These are phyloP conservation scores for Mollisia scopiformis DNA, from an alignment of 2,329 filamentous ascomycete genomes.

Conservation along the genomic window DNA sequence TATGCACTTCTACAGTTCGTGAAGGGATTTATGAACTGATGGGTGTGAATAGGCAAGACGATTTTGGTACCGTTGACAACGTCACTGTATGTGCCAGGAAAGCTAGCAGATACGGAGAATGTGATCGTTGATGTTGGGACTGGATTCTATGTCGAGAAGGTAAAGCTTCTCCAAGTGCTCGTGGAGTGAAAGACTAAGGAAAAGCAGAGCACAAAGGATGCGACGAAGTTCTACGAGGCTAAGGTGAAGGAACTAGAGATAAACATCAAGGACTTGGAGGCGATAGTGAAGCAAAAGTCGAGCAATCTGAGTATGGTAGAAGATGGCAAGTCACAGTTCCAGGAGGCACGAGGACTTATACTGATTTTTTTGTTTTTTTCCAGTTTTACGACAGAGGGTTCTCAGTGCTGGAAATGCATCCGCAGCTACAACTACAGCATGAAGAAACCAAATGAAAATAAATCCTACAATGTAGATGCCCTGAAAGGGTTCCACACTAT, in stretches of 20 bases:
- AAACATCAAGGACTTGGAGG: conserved; percentile 70
- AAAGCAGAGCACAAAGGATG: conserved; percentile 56
- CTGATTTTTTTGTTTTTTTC: conserved; percentile 28
- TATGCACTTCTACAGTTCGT: conserved; percentile 19
- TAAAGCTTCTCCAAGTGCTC: conserved; percentile 33
- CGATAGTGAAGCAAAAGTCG: conserved; percentile 74
- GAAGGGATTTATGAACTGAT: conserved; percentile 11
- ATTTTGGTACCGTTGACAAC: conserved; percentile 94
- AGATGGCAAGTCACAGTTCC: conserved; percentile 62
- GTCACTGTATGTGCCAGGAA: conserved; percentile 90
- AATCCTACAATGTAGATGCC: neutral
- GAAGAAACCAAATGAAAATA: neutral
- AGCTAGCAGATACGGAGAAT: conserved; percentile 71
- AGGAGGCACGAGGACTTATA: conserved; percentile 1
- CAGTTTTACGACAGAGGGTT: conserved; percentile 55
- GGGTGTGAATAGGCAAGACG: conserved; percentile 44
- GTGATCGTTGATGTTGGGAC: conserved; percentile 93
- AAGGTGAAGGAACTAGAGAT: conserved; percentile 68
- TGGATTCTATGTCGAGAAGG: conserved; percentile 94
- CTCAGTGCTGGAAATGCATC: conserved; percentile 45
- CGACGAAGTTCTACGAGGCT: conserved; percentile 66
- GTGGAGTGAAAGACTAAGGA: conserved; percentile 8
- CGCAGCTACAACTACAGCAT: conserved; percentile 33
- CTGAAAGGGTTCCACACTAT: neutral
- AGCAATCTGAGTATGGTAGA: conserved; percentile 85